Evolutionary conservation across 176 grass and related monocot genomes (phyloP), one percentile per base, ranked within the genome.

Genomic region (Alloteropsis semialata): DNA sequence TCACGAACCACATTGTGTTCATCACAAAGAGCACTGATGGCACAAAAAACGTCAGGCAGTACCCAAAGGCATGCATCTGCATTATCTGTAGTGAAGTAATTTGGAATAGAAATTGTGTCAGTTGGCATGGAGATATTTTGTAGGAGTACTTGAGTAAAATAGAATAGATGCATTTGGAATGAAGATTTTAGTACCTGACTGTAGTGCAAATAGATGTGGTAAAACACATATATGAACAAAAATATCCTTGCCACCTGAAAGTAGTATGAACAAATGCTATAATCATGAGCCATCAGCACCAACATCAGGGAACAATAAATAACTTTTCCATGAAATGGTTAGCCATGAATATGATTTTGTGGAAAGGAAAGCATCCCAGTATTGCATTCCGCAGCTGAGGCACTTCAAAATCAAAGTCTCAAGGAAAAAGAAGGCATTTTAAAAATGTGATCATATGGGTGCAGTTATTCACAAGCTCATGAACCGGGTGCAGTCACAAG

Each of bases 161-260:
- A 80, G 57, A 58, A 75, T 39, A n/a, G 54, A 49, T 12, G 6
- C 19, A 54, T 75, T 74, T 41, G 42, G 3, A 76, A 77, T 53
- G 67, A 71, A 56, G 45, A 57, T 83, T 25, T 70, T 14, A 67
- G 53, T 88, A 99, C 96, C 96, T 99, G 96, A 78, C 91, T 74
- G 62, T 92, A 95, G 82, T 96, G 91, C 43, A 92, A 60, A 77
- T 96, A 92, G 79, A 92, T 92, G 85, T 96, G 89, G 56, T 93
- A 96, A 86, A 99, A 99, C 64, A 96, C 53, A 10, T 99, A 96
- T 18, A 99, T 78, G 72, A 99, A 99, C 77, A 99, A 85, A 67
- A 96, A 68, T 96, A 99, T 94, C 89, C 96, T 94, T 81, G 89
- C 91, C 46, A 89, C 93, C 96, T 99, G 78, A 86, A 90, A 55